A percentile compares a stretch with the other conserved stretches of the same genome.
These are phyloP conservation scores for Incumbomyces delicatus DNA, from an alignment of 2,329 filamentous ascomycete genomes.

Conservation along the genomic window DNA sequence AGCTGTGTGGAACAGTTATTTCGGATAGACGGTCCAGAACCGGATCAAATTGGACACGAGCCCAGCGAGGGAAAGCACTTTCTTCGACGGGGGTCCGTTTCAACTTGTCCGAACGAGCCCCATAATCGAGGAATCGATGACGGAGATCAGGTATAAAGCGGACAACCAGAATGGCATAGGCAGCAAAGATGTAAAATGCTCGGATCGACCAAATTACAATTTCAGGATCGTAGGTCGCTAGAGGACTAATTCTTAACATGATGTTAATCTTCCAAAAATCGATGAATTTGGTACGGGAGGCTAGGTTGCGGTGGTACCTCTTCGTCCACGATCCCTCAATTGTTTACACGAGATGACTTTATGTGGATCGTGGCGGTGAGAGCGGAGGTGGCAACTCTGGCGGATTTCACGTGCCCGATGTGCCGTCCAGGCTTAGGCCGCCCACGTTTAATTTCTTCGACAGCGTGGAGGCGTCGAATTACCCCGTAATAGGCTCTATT, in stretches of 20 bases:
- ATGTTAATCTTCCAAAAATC: neutral
- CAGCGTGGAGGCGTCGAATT: too few relatives aligned
- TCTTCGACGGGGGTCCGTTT: neutral
- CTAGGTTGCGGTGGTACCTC: too few relatives aligned
- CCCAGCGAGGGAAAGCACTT: conserved; percentile 2
- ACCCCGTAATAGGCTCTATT: neutral
- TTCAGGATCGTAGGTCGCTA: neutral
- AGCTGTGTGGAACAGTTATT: conserved; percentile 68
- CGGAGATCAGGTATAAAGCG: conserved; percentile 42
- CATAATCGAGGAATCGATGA: conserved; percentile 51
- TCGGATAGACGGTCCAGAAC: conserved; percentile 43
- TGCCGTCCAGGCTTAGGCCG: too few relatives aligned
- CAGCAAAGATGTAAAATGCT: conserved; percentile 18
- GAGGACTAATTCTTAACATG: neutral
- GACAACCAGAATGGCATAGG: conserved; percentile 39
- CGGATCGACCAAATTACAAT: conserved; percentile 10
- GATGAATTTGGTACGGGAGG: neutral
- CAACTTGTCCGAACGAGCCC: conserved; percentile 34
- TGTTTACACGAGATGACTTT: too few relatives aligned
- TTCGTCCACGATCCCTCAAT: too few relatives aligned
- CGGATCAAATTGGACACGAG: conserved; percentile 3
- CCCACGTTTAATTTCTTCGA: too few relatives aligned
- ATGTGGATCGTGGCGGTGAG: too few relatives aligned
- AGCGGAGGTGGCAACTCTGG: too few relatives aligned
- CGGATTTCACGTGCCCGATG: too few relatives aligned